Base-by-base conservation (phyloP, 768 basidiomycete genomes). In the Coprinellus micaceus region DNA sequence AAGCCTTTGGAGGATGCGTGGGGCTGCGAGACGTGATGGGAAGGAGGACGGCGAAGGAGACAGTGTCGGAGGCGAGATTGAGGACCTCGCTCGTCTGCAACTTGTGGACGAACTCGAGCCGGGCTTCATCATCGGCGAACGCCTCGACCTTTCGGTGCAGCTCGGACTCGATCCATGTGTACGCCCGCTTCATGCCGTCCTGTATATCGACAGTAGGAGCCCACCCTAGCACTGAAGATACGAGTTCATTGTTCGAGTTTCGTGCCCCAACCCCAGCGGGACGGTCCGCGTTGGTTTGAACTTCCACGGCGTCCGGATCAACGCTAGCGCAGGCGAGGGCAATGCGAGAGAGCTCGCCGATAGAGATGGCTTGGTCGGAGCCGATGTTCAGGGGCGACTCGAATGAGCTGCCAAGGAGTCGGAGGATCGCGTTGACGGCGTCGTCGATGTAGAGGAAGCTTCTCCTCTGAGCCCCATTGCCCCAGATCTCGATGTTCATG, bases 371-470 rank as follows among this genome's bases (percentile, higher is more conserved):
- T 1, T 61, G 60, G 50, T 80, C 76, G 1, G 82, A 83, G 2
- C 81, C 83, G 24, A 84, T 77, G 58, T 84, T 84, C 57, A 82
- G 51, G 1, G 78, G 73, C 7, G 54, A 59, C 3, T 57, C 45
- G 56, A 64, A 70, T n/a, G 67, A 55, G 1, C 77, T 80, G 1
- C 60, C 37, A 15, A 84, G 61, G 19, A 84, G 73, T 1, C 64
- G 67, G 12, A 82, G 50, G 29, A 84, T 59, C 0, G 71, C 83
- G n/a, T 77, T 75, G 19, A 83, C 77, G 17, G 78, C 77, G 60
- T 85, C 82, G 54, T 74, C 72, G 45, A 84, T 82, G 64, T 70
- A 84, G 7, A 84, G 66, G 61, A 85, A 84, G 54, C 80, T 83
- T 1, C 84, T 71, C 6, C 76, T 70, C 56, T 85, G 83, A 1